A percentile compares a stretch with the other conserved stretches of the same genome.
Conservation (phyloP, 2,329 filamentous ascomycete genomes). For the Botrytis paeoniae region DNA sequence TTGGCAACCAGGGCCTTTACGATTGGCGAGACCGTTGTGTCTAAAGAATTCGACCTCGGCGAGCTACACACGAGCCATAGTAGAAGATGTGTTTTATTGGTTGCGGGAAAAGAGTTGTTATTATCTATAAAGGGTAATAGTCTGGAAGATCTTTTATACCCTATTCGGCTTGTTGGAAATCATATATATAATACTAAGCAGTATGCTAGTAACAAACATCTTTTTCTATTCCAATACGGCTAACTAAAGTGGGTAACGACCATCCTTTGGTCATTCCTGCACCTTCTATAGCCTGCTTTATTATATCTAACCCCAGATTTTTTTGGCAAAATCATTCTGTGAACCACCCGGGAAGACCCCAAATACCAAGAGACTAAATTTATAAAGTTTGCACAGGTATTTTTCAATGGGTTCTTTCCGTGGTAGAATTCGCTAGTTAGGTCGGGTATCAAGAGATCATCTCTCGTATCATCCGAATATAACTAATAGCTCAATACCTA, state of each 20-base stretch:
- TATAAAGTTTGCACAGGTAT: background rate
- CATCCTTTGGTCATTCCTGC: no score
- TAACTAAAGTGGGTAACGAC: no score
- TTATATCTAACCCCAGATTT: background rate
- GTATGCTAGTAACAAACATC: no score
- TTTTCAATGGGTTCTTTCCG: background rate
- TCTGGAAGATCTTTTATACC: no score
- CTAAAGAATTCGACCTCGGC: background rate
- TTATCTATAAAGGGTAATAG: no score
- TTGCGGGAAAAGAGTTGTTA: no score
- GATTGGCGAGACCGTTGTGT: background rate
- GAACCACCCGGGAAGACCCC: background rate
- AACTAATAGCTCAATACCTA: background rate
- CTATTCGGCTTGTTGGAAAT: no score
- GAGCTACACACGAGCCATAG: background rate
- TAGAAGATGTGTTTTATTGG: no score
- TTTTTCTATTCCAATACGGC: no score
- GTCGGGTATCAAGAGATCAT: background rate
- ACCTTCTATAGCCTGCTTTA: no score
- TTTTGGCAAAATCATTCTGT: background rate
- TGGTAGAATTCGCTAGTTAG: background rate
- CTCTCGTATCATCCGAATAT: background rate
- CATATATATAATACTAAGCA: no score
- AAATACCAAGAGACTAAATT: background rate
- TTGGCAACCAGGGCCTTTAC: background rate